Base-by-base conservation (phyloP, 257 asterid genomes). In the Scutellaria barbata region DNA sequence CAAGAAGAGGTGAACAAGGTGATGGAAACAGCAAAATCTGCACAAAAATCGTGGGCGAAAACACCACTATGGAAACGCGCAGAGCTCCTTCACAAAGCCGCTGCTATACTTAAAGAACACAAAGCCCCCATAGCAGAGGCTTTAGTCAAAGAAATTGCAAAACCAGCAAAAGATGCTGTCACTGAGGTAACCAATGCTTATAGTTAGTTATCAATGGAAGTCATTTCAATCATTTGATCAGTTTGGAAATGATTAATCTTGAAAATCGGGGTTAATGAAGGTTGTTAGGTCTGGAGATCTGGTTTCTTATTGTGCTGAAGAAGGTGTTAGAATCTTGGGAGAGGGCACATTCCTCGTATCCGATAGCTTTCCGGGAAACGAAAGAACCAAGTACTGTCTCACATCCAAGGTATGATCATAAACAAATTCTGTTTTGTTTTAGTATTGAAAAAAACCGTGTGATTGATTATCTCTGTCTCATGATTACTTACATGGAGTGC, bases 61-160 rank as follows among this genome's bases (percentile, higher is more conserved):
- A 94, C 96, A 12, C 96, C 99, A 0, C 88, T 94, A 0, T 94
- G 99, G 99, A 91, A 88, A 76, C 89, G 99, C 6, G 99, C 99
- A 0, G 98, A 94, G 95, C 90, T 94, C 55, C 99, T 94, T 45
- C 98, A 94, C 81, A 94, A 86, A 76, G 99, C 99, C 25, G 99
- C 96, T 61, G 98, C 92, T 5, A 88, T 94, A 46, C 95, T 94
- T 3, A 94, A 94, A 77, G 98, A 89, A 79, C 95, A 92, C 73
- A 94, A 82, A 73, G 89, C 83, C 66, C 98, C 99, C 5, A 94
- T 94, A 51, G 99, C 96, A 8, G 99, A 94, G 62, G 96, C 98
- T 68, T 81, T 94, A 56, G 83, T 94, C 0, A 94, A 94, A 72
- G 99, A 94, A 79, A 94, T 94, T 39, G 99, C 99, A 3, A 94